Base-by-base conservation (phyloP, 192 early-diverging fungal species). In the Backusella psychrophila region DNA sequence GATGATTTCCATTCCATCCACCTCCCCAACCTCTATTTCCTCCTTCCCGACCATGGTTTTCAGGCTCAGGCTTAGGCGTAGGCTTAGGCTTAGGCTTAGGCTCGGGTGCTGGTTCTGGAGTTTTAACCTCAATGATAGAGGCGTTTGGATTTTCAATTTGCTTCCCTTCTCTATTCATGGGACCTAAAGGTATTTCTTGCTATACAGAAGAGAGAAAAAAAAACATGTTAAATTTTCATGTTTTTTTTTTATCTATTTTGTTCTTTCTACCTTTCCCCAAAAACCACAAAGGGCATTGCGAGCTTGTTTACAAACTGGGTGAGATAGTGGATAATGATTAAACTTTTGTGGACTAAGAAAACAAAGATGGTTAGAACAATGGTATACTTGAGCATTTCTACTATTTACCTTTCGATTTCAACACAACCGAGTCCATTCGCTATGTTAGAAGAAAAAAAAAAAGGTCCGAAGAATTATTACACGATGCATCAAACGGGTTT, bases 401-500 rank as follows among this genome's bases (percentile, higher is more conserved):
- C 2, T 19, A 56, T 68, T 52, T 75, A 69, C 75, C 19, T 23
- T 70, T 69, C 23, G 15, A 76, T 33, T 70, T 76, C n/a, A 41
- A 76, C 31, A 39, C 75, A 76, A 34, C 75, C 75, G 19, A 76
- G 34, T 15, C 75, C 75, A 38, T 21, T 70, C 4, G 44, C 75
- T 75, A 42, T 74, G 23, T 33, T 31, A 15, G 15, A 44, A 44
- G 5, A 33, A 29, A 44, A 71, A 44, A 71, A 23, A 49, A 72
- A 36, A 66, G 41, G 6, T 26, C 26, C 35, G 70, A 6, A 38
- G 35, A 38, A 44, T 29, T 44, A 71, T 38, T 38, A 44, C 12
- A 23, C 7, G 21, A 46, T 71, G n/a, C 6, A 29, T 8, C 29
- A 52, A 49, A 52, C 1, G 14, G 15, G 15, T 35, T n/a, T 67